Conservation (phyloP, 2,329 filamentous ascomycete species). For the Cladophialophora psammophila region DNA sequence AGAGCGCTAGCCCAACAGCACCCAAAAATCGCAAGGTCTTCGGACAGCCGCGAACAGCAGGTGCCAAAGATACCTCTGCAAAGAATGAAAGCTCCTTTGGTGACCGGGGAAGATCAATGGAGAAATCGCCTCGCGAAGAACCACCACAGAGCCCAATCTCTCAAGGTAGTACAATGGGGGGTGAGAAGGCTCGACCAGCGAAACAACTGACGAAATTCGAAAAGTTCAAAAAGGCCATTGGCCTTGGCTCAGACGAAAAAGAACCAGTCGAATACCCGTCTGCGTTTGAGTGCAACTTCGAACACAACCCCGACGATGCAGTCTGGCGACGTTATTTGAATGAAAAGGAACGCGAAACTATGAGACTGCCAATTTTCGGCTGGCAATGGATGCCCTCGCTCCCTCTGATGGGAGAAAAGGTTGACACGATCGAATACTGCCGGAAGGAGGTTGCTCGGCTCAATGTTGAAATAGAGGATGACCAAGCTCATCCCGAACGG, state of each 20-base stretch:
- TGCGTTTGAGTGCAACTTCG: slow-evolving; percentile 68
- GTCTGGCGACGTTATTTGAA: slow-evolving; percentile 85
- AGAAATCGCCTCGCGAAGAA: slow-evolving; percentile 13
- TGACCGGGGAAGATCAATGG: slow-evolving; percentile 18
- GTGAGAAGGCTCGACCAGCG: slow-evolving; percentile 28
- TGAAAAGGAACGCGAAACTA: slow-evolving; percentile 82
- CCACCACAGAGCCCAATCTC: slow-evolving; percentile 31
- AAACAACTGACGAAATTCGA: slow-evolving; percentile 29
- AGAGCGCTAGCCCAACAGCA: background rate
- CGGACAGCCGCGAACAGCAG: slow-evolving; percentile 17
- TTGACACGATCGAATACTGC: slow-evolving; percentile 93
- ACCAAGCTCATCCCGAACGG: slow-evolving; percentile 83
- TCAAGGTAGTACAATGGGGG: slow-evolving; percentile 36
- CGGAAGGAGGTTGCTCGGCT: slow-evolving; percentile 84
- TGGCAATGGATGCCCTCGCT: slow-evolving; percentile 76
- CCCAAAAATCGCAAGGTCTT: slow-evolving; percentile 15
- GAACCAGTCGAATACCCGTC: slow-evolving; percentile 62
- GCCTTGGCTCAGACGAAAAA: slow-evolving; percentile 35
- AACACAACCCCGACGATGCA: slow-evolving; percentile 69
- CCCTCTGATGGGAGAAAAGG: slow-evolving; percentile 84
- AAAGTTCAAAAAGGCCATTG: slow-evolving; percentile 36
- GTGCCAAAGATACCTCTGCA: slow-evolving; percentile 29
- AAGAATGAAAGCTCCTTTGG: background rate
- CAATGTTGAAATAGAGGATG: slow-evolving; percentile 89
- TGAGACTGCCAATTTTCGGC: slow-evolving; percentile 72